Evolutionary conservation across 1,284 basidiomycete genomes (phyloP).

Genomic region (Abortiporus biennis): DNA sequence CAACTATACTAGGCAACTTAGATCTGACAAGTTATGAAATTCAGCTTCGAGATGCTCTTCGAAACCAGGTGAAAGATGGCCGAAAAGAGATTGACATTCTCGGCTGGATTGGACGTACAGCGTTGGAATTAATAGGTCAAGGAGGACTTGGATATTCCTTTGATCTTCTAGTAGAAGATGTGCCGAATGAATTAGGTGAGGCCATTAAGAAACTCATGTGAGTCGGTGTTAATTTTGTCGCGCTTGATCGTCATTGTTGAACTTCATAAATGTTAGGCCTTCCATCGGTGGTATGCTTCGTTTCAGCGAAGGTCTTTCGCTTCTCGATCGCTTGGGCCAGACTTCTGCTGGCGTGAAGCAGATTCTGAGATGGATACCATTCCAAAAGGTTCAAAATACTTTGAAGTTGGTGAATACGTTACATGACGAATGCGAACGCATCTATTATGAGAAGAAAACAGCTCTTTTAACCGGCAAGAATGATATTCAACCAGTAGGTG

Average conservation of each 20-base stretch:
- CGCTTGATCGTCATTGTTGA: not conserved
- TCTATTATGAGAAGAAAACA: constrained; percentile 17
- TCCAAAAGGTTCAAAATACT: constrained; percentile 17
- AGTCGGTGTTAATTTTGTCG: not conserved
- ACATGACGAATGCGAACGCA: constrained; percentile 9
- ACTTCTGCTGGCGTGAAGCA: constrained; percentile 15
- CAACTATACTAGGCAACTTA: no score
- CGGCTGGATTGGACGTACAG: constrained; percentile 27
- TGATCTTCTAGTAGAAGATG: constrained; percentile 21
- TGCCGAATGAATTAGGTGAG: constrained; percentile 20
- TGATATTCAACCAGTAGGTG: constrained; percentile 4
- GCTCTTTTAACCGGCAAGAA: constrained; percentile 7
- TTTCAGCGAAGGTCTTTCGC: not conserved
- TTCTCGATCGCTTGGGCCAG: constrained; percentile 5
- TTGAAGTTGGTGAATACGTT: constrained; percentile 13
- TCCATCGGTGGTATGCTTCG: not conserved
- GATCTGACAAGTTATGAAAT: no score
- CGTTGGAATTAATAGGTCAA: constrained; percentile 33
- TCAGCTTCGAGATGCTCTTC: constrained; percentile 19
- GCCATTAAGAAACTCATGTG: constrained; percentile 19
- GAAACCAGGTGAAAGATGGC: constrained; percentile 12
- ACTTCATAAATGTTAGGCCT: not conserved
- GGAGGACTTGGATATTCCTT: constrained; percentile 33
- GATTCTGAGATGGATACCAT: no score
- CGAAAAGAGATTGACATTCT: constrained; percentile 27